Evolutionary conservation across 2,329 filamentous ascomycete species (phyloP).

Genomic region (Penicillium sp.): DNA sequence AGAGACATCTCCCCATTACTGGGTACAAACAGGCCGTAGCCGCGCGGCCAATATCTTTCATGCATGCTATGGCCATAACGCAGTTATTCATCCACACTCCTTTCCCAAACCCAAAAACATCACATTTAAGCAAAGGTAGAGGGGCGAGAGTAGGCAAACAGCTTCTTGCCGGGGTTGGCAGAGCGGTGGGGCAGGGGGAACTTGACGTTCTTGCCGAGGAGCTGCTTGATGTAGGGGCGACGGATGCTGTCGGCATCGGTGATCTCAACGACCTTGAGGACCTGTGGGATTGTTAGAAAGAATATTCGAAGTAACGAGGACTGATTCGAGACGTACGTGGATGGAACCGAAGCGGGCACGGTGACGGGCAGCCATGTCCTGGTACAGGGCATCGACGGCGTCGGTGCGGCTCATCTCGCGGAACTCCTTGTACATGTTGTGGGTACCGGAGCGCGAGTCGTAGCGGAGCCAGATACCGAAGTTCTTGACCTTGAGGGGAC

Average conservation of each 20-base stretch:
- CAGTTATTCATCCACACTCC: slow-evolving; percentile 45
- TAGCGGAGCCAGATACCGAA: slow-evolving; percentile 99
- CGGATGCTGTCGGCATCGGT: slow-evolving; percentile 93
- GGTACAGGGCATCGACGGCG: slow-evolving; percentile 95
- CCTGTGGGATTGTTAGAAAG: slow-evolving; percentile 55
- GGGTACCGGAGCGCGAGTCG: slow-evolving; percentile 98
- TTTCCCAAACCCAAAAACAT: slow-evolving; percentile 34
- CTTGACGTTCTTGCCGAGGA: slow-evolving; percentile 89
- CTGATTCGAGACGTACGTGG: slow-evolving; percentile 69
- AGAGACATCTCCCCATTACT: slow-evolving; percentile 39
- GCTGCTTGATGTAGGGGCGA: slow-evolving; percentile 99
- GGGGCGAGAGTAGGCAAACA: slow-evolving; percentile 90
- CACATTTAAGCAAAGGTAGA: slow-evolving; percentile 91
- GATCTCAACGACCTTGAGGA: slow-evolving; percentile 97
- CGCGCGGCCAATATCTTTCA: slow-evolving; percentile 38
- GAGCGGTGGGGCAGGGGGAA: slow-evolving; percentile 99
- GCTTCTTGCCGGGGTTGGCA: slow-evolving; percentile 82
- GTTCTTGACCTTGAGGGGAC: slow-evolving; percentile 99
- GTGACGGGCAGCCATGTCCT: slow-evolving; percentile 99
- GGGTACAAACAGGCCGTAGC: slow-evolving; percentile 39
- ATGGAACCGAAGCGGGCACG: slow-evolving; percentile 96
- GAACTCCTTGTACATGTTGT: slow-evolving; percentile 99
- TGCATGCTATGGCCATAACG: slow-evolving; percentile 45
- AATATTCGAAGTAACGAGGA: not conserved
- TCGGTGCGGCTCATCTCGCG: slow-evolving; percentile 96